Conservation (phyloP, 2,329 filamentous ascomycete genomes). For the Torrubiella hemipterigena region DNA sequence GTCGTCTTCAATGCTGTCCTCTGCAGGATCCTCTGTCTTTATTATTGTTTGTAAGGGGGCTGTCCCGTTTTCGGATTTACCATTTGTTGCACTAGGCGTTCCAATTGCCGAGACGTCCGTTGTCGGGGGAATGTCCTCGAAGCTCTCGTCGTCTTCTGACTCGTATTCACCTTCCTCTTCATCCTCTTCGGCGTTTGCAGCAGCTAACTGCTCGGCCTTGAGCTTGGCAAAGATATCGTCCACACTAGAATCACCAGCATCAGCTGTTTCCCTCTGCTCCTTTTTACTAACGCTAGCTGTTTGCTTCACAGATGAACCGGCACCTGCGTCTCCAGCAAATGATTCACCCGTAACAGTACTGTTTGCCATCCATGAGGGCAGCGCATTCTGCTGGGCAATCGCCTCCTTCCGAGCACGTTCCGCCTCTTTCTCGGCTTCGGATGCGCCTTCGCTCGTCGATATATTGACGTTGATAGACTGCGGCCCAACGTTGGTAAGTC, state of each 20-base stretch:
- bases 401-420: slow-evolving; percentile 55
- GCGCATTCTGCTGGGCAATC: slow-evolving; percentile 53
- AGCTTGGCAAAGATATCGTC: slow-evolving; percentile 58
- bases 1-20: slow-evolving; percentile 30
- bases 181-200: slow-evolving; percentile 15
- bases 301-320: slow-evolving; percentile 21
- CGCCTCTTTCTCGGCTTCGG: slow-evolving; percentile 53
- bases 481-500: slow-evolving; percentile 52
- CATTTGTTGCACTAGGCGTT: slow-evolving; percentile 18
- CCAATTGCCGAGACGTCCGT: slow-evolving; percentile 16
- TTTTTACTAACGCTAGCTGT: slow-evolving; percentile 34
- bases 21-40: slow-evolving; percentile 35
- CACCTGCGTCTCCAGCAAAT: slow-evolving; percentile 27
- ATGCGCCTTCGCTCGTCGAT: slow-evolving; percentile 51
- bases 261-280: slow-evolving; percentile 25
- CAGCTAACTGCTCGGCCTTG: slow-evolving; percentile 36
- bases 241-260: slow-evolving; percentile 44
- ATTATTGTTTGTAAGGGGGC: slow-evolving; percentile 43
- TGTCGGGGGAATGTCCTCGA: slow-evolving; percentile 37
- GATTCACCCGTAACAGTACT: slow-evolving; percentile 55
- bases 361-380: slow-evolving; percentile 61
- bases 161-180: slow-evolving; percentile 21
- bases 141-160: slow-evolving; percentile 32
- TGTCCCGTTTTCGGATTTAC: slow-evolving; percentile 40
- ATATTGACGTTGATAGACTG: slow-evolving; percentile 61